Conservation (phyloP, 768 basidiomycete species). For the Amanita pseudoporphyria region DNA sequence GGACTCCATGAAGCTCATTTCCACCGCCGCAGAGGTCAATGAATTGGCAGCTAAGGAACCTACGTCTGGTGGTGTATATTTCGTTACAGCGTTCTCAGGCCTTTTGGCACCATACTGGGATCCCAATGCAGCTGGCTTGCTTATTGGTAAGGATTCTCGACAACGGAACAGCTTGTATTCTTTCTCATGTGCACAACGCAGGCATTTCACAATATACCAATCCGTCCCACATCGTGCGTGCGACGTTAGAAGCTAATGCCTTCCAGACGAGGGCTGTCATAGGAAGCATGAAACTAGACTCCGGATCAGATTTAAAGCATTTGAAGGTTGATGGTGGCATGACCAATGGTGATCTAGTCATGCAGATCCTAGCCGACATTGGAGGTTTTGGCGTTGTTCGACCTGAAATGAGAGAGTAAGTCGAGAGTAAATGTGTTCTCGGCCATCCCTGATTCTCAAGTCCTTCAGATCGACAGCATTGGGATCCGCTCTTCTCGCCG, state of each 20-base stretch:
- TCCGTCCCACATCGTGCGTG: constrained; percentile 87
- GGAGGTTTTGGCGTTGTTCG: constrained; percentile 89
- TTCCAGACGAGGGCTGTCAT: constrained; percentile 94
- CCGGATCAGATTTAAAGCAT: constrained; percentile 65
- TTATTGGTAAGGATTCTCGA: constrained; percentile 48
- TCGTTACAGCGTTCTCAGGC: constrained; percentile 95
- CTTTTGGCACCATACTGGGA: constrained; percentile 99
- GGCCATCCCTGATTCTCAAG: not conserved
- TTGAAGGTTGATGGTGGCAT: constrained; percentile 98
- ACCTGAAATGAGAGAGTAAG: constrained; percentile 95
- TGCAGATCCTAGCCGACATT: constrained; percentile 80
- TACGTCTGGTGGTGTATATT: constrained; percentile 86
- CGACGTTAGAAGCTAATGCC: constrained; percentile 92
- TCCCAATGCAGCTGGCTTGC: constrained; percentile 74
- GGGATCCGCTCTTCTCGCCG: constrained; percentile 91
- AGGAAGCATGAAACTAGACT: constrained; percentile 91
- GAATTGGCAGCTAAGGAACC: constrained; percentile 66
- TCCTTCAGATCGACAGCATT: constrained; percentile 80
- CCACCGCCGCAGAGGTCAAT: constrained; percentile 77
- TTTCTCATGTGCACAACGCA: constrained; percentile 13
- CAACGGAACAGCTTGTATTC: not conserved
- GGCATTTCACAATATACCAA: constrained; percentile 83
- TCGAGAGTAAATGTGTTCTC: constrained; percentile 10
- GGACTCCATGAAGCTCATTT: constrained; percentile 81
- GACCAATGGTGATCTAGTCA: constrained; percentile 87